Percentiles rank a stretch among this genome's conserved stretches.
Evolutionary conservation across 371 early-diverging fungal species (phyloP).

Genomic region (Mucor plumbeus): DNA sequence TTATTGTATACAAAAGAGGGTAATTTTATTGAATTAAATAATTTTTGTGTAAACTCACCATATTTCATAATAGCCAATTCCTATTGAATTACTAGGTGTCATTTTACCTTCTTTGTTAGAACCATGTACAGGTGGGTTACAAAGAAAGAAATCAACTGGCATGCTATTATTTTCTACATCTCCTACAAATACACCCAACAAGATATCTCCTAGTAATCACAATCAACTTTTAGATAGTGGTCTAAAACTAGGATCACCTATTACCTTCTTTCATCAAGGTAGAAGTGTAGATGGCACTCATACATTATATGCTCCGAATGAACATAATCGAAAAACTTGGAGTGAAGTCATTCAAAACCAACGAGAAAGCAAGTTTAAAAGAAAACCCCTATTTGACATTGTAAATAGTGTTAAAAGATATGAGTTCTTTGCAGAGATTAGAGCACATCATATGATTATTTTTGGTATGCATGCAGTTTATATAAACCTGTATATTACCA

Average conservation of each 20-base stretch:
- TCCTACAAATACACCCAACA: neutral
- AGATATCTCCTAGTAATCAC: neutral
- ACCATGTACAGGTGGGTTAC: constrained; percentile 36
- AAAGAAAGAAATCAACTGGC: constrained; percentile 17
- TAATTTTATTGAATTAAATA: neutral
- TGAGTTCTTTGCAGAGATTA: constrained; percentile 35
- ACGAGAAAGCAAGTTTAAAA: constrained; percentile 57
- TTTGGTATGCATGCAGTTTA: constrained; percentile 36
- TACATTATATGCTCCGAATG: constrained; percentile 75
- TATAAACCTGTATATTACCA: neutral
- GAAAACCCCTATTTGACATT: constrained; percentile 66
- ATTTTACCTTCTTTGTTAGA: constrained; percentile 49
- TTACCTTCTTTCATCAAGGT: constrained; percentile 82
- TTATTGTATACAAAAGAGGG: constrained; percentile 39
- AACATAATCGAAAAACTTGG: constrained; percentile 82
- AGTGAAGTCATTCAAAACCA: constrained; percentile 79
- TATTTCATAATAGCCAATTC: constrained; percentile 64
- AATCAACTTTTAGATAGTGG: neutral
- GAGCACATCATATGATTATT: constrained; percentile 42
- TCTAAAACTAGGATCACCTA: constrained; percentile 52
- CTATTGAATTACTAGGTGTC: constrained; percentile 73
- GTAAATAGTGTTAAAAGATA: constrained; percentile 36
- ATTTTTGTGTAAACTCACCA: too few species aligned
- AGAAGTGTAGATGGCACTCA: constrained; percentile 57
- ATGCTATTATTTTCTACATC: constrained; percentile 9